Base-by-base conservation (phyloP, 208 protist species). In the Leishmania martiniquensis region DNA sequence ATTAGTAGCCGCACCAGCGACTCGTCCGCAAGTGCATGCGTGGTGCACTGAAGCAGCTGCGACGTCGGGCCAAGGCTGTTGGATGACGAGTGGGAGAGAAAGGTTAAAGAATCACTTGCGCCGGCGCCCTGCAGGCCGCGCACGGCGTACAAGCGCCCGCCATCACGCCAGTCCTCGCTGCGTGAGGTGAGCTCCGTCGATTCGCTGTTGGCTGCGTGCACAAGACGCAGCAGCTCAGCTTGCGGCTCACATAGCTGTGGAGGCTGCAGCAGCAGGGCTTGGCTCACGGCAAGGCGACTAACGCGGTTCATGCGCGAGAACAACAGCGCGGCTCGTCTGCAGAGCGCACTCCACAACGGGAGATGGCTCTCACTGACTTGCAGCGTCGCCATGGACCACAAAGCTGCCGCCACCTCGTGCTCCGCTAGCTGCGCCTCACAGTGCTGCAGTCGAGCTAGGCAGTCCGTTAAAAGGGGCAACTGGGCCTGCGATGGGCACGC, bases 381-480 rank as follows among this genome's bases (percentile, higher is more conserved):
- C 37, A 96, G 76, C n/a, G 73, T 83, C 5, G 87, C 88, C 42
- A 96, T 76, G 57, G 81, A 91, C 92, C 92, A 96, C 59, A 96
- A 55, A 29, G 93, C 65, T 34, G 82, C 76, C 45, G 88, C 87
- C 42, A 85, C 84, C 37, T 90, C 86, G 37, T 76, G 65, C 67
- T 83, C 85, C 42, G 84, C 77, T 13, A 97, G 77, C 75, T 89
- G 85, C n/a, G 54, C 34, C 39, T 94, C 78, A 44, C 82, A 77
- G 20, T 88, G 77, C 44, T 80, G 82, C 55, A 91, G 78, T 62
- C 82, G 81, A 6, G 72, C 75, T 1, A 93, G 47, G n/a, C 92
- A 73, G 34, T 89, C 85, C 34, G 75, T 42, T 2, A 87, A 37
- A n/a, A 97, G 67, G 1, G 75, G 49, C 7, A 87, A 45, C n/a